phyloP scores from a whole-genome alignment of 371 early-diverging fungal genomes.

The Mucor lusitanicus region DNA sequence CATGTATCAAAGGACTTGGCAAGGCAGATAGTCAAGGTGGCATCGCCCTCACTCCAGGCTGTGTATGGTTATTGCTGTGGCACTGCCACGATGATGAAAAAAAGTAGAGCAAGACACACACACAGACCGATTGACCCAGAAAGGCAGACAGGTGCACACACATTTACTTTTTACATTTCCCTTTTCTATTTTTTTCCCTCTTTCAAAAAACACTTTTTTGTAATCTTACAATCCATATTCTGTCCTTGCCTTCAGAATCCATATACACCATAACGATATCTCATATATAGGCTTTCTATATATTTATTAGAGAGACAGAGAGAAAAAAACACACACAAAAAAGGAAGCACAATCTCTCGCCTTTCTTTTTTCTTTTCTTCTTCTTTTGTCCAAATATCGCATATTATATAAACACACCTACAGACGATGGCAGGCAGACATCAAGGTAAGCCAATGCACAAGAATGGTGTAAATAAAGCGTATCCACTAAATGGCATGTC shows the following conservation, averaged over 20 bases:
- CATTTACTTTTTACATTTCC: background rate
- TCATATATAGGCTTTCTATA: background rate
- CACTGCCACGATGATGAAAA: no score
- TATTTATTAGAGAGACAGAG: background rate
- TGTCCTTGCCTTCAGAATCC: background rate
- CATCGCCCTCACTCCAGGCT: no score
- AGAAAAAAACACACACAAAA: background rate
- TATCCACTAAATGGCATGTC: no score
- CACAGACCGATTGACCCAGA: background rate
- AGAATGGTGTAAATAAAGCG: background rate
- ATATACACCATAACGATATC: background rate
- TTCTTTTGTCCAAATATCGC: background rate
- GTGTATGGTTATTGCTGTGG: no score
- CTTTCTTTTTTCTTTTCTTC: background rate
- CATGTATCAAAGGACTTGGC: no score
- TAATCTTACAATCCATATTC: background rate
- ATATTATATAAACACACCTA: background rate
- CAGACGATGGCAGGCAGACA: slow-evolving; percentile 30
- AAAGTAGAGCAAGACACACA: no score
- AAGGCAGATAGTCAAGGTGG: no score
- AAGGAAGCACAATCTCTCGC: background rate
- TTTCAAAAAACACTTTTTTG: background rate
- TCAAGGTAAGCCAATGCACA: slow-evolving; percentile 22
- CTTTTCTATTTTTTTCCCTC: background rate
- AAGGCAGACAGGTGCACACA: background rate